phyloP scores from a whole-genome alignment of 2,329 filamentous ascomycete genomes.

The Dactylonectria estremocensis region DNA sequence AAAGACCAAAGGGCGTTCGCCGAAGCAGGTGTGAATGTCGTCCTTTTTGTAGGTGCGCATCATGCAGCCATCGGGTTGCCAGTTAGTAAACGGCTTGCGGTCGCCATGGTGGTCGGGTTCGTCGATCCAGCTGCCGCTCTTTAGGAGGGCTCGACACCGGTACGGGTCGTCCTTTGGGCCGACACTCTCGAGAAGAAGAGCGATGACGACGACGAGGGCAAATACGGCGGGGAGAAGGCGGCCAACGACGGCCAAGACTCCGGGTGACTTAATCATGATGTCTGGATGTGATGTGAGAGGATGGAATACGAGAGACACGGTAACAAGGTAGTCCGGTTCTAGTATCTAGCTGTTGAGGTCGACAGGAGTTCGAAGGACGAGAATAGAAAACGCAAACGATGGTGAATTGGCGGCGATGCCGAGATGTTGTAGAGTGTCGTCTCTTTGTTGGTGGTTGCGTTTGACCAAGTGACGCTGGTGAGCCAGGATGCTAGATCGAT shows the following conservation, averaged over 20 bases:
- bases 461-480: no score
- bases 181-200: conserved; percentile 35
- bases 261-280: conserved; percentile 34
- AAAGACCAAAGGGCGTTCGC: conserved; percentile 68
- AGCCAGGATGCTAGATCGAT: no score
- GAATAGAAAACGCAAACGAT: no score
- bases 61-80: conserved; percentile 74
- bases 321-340: no score
- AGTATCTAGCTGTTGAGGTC: no score
- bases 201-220: conserved; percentile 35
- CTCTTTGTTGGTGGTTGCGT: no score
- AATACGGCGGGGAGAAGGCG: conserved; percentile 41
- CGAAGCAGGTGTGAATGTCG: conserved; percentile 69
- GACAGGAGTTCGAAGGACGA: no score
- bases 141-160: conserved; percentile 67
- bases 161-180: conserved; percentile 59
- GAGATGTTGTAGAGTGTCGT: no score
- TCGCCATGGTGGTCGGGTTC: conserved; percentile 49
- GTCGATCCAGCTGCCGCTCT: conserved; percentile 66
- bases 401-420: no score
- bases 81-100: conserved; percentile 59
- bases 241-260: conserved; percentile 27
- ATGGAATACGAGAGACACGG: neutral
- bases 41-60: conserved; percentile 68
- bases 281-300: conserved; percentile 9